Percentiles rank a stretch among this genome's conserved stretches.
Conservation (phyloP, 345 rosid species). For the Alliaria petiolata region DNA sequence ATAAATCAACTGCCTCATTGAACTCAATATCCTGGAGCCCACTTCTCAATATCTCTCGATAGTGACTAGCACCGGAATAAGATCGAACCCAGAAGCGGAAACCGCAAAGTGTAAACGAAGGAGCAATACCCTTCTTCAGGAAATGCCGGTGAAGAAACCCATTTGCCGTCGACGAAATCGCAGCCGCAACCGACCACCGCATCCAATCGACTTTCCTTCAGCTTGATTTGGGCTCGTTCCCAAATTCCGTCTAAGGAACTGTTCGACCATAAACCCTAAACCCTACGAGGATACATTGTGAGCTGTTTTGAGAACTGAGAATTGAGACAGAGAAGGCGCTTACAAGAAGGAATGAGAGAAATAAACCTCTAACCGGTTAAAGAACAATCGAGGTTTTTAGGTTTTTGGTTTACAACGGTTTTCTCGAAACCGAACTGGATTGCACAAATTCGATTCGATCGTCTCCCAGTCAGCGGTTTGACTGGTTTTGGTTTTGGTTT, state of each 20-base stretch:
- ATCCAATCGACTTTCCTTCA: conserved; percentile 20
- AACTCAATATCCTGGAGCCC: not conserved
- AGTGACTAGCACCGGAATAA: not conserved
- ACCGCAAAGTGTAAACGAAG: conserved; percentile 1
- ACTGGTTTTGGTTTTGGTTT: too few species aligned
- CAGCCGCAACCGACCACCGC: conserved; percentile 28
- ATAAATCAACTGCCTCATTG: conserved; percentile 15
- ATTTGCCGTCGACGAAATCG: conserved; percentile 29
- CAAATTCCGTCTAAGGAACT: not conserved
- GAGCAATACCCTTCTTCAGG: conserved; percentile 14
- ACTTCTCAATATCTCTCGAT: conserved; percentile 9
- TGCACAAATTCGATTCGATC: not conserved
- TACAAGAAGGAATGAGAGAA: not conserved
- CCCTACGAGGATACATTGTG: conserved; percentile 12
- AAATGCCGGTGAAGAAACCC: conserved; percentile 11
- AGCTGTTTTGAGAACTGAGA: not conserved
- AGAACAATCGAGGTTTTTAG: not conserved
- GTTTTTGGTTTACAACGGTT: not conserved
- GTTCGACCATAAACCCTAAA: conserved; percentile 32
- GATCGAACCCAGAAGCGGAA: conserved; percentile 9
- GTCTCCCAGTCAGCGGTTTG: too few species aligned
- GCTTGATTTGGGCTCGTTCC: conserved; percentile 22
- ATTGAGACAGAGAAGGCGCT: conserved; percentile 8
- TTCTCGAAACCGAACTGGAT: not conserved
- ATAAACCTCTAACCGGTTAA: conserved; percentile 10